Percentiles rank a stretch among this genome's conserved stretches.
phyloP scores from a whole-genome alignment of 768 basidiomycete genomes.

The Pulveroboletus ravenelii region DNA sequence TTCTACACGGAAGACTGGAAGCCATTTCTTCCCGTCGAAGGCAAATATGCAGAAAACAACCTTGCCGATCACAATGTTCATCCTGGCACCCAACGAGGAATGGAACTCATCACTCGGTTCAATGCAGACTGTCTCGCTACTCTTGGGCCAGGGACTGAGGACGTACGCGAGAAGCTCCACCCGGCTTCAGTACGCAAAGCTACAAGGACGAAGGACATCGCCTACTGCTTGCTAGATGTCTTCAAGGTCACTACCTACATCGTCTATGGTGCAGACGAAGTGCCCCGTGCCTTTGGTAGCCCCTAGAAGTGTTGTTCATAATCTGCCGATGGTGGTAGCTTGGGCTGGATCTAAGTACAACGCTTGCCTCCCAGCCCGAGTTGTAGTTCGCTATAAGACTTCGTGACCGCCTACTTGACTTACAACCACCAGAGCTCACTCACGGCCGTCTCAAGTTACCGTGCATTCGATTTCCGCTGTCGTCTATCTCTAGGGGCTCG shows the following conservation, averaged over 20 bases:
- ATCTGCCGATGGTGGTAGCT: conserved; percentile 14
- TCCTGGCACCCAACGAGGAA: conserved; percentile 8
- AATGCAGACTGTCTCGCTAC: background rate
- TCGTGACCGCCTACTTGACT: conserved; percentile 3
- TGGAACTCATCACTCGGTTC: conserved; percentile 15
- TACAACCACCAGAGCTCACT: conserved; percentile 3
- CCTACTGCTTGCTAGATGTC: conserved; percentile 20
- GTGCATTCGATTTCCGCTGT: no score
- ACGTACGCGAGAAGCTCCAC: conserved; percentile 15
- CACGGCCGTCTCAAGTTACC: no score
- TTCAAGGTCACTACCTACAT: background rate
- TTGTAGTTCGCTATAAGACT: conserved; percentile 2
- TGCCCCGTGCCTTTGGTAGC: background rate
- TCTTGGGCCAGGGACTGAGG: conserved; percentile 7
- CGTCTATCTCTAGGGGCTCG: no score
- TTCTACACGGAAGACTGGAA: conserved; percentile 3
- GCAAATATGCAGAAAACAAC: no score
- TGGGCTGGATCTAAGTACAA: conserved; percentile 23
- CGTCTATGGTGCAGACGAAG: background rate
- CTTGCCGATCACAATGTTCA: conserved; percentile 10
- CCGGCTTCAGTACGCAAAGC: conserved; percentile 21
- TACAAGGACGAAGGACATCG: conserved; percentile 18
- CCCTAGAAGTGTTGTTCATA: background rate
- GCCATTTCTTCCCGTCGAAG: conserved; percentile 11
- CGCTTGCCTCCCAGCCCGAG: conserved; percentile 15